Base-by-base conservation (phyloP, 2,329 filamentous ascomycete genomes). In the Alternaria infectoria region DNA sequence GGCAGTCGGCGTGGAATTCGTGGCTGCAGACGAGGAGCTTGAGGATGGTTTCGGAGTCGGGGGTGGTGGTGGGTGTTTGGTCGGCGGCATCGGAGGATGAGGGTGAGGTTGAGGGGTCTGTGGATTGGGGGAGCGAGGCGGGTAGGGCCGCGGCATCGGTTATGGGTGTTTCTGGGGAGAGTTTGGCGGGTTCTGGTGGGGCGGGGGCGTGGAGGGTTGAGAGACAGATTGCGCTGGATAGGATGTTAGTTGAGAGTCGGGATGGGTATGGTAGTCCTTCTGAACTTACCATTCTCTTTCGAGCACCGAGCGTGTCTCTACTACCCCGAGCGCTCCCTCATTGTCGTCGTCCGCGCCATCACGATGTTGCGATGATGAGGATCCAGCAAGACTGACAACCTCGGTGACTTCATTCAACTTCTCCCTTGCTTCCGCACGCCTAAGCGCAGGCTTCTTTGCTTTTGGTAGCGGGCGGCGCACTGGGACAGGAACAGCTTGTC, bases 1-100 rank as follows among this genome's bases (percentile, higher is more conserved):
- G 64, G 55, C 76, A 78, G 50, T 75, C 71, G 17, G 71, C 65
- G 55, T 78, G 76, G 62, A 76, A 78, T 54, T 77, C 72, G 46
- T 78, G 75, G 8, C 64, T 54, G 49, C 76, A 77, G 12, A 67
- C 59, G 19, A 66, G 67, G 6, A 78, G 61, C 25, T 64, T 69
- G n/a, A 77, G 62, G 8, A 76, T 75, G 15, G 70, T 61, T 52
- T 75, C 71, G 43, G 65, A 25, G 13, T 66, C 36, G 19, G 62
- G 19, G 12, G 59, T 61, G 17, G 26, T 12, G 15, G 56, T 10
- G 46, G 57, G 11, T 44, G 54, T 26, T 30, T 43, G 17, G 13
- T 47, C 52, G 21, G 44, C 6, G 47, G 54, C 5, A 45, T 50
- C 43, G 12, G 55, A 25, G 23, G 47, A 50, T 28, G 26, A 23